These are phyloP conservation scores for Trametes cinnabarina DNA, from an alignment of 768 basidiomycete genomes.

Conservation along the genomic window DNA sequence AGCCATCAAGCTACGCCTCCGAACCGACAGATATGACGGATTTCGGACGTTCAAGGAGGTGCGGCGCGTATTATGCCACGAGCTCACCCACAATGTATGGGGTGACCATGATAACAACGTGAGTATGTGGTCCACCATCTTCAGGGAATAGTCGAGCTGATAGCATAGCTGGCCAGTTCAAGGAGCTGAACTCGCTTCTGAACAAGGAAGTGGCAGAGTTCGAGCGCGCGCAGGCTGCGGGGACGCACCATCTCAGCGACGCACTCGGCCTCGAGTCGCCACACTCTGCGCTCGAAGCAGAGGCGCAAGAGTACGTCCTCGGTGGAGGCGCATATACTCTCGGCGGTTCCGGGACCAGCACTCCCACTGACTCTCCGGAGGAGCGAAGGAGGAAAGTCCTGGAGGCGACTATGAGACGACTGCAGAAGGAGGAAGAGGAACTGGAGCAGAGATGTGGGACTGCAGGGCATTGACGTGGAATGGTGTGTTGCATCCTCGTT, in stretches of 20 bases:
- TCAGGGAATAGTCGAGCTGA: too few species aligned
- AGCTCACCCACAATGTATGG: constrained; percentile 74
- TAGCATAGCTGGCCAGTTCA: constrained; percentile 48
- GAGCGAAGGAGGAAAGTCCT: constrained; percentile 55
- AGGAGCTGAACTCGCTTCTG: constrained; percentile 68
- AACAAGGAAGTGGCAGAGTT: constrained; percentile 72
- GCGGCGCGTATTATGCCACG: constrained; percentile 71
- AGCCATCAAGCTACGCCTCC: constrained; percentile 63
- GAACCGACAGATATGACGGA: constrained; percentile 72
- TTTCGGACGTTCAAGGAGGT: constrained; percentile 65
- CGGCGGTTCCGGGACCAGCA: constrained; percentile 17
- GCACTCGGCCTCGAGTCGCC: constrained; percentile 44
- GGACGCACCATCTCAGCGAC: constrained; percentile 50
- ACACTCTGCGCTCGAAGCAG: constrained; percentile 54
- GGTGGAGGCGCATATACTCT: constrained; percentile 40
- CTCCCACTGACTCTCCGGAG: constrained; percentile 45
- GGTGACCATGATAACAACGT: constrained; percentile 72
- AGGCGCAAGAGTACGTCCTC: constrained; percentile 51
- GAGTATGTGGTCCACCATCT: constrained; percentile 26
- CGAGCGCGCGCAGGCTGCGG: constrained; percentile 50
- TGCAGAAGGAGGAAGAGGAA: constrained; percentile 67
- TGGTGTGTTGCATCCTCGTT: too few species aligned
- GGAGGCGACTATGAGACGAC: constrained; percentile 59
- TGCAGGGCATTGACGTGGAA: constrained; percentile 11
- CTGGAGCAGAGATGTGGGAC: constrained; percentile 73